These are phyloP conservation scores for Eucalyptus urophylla DNA, from an alignment of 345 rosid species.

Conservation along the genomic window DNA sequence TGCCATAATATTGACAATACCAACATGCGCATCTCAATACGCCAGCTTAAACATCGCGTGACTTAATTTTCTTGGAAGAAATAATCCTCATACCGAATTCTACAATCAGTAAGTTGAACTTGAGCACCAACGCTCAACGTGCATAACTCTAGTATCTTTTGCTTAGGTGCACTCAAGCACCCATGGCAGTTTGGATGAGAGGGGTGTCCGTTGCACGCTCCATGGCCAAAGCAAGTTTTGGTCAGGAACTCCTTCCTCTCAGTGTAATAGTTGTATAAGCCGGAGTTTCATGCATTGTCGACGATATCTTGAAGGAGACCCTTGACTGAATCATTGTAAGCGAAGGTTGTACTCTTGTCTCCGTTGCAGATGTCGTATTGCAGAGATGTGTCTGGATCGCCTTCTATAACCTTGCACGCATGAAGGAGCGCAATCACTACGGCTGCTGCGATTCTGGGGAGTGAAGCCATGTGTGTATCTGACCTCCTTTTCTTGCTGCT, in stretches of 20 bases:
- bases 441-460: background rate
- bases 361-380: background rate
- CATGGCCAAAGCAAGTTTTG: background rate
- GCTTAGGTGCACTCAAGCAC: background rate
- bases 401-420: background rate
- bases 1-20: background rate
- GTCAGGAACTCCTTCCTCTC: background rate
- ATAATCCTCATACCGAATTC: background rate
- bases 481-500: background rate
- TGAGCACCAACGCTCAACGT: background rate
- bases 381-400: background rate
- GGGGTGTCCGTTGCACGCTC: background rate
- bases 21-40: background rate
- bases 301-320: background rate
- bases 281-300: background rate
- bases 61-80: background rate
- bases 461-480: background rate
- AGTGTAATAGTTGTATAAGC: background rate
- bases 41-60: background rate
- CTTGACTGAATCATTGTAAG: background rate
- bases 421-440: background rate
- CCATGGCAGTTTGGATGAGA: background rate
- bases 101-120: background rate
- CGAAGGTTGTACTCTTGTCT: background rate
- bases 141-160: background rate